Evolutionary conservation across 1,284 basidiomycete species (phyloP).

Genomic region (Agroathelia rolfsii): DNA sequence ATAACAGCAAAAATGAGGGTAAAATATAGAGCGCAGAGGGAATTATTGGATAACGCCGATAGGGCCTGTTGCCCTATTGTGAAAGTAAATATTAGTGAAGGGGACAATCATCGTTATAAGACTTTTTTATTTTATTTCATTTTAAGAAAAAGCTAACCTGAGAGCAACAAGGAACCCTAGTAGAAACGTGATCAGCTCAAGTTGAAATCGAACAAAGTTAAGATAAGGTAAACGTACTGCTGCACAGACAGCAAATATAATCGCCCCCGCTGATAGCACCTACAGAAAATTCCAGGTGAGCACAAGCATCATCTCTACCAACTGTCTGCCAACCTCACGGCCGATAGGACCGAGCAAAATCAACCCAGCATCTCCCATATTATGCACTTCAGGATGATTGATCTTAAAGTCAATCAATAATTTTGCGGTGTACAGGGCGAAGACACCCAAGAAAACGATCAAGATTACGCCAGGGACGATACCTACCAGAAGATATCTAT

Average conservation of each 20-base stretch:
- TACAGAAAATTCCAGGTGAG: too few species aligned
- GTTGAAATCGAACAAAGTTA: not conserved
- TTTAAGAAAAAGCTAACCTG: too few species aligned
- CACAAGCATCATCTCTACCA: too few species aligned
- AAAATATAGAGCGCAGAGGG: constrained; percentile 34
- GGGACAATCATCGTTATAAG: too few species aligned
- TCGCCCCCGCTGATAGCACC: constrained; percentile 35
- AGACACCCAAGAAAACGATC: constrained; percentile 45
- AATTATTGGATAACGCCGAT: constrained; percentile 35
- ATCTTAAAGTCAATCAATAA: constrained; percentile 47
- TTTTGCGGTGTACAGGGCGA: constrained; percentile 43
- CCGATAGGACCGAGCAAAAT: constrained; percentile 40
- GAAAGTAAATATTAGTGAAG: too few species aligned
- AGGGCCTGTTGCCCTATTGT: constrained; percentile 45
- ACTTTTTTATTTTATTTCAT: too few species aligned
- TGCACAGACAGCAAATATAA: constrained; percentile 41
- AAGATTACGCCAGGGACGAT: constrained; percentile 44
- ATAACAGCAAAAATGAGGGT: constrained; percentile 35
- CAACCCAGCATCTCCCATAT: constrained; percentile 47
- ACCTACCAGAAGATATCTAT: constrained; percentile 20
- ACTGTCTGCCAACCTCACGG: too few species aligned
- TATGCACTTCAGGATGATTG: constrained; percentile 46
- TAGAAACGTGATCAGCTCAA: constrained; percentile 1
- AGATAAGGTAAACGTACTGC: constrained; percentile 23
- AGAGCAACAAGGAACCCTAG: constrained; percentile 39